Percentiles rank a stretch among this genome's conserved stretches.
Evolutionary conservation across 345 rosid genomes (phyloP).

Genomic region (Nasturtium officinale): DNA sequence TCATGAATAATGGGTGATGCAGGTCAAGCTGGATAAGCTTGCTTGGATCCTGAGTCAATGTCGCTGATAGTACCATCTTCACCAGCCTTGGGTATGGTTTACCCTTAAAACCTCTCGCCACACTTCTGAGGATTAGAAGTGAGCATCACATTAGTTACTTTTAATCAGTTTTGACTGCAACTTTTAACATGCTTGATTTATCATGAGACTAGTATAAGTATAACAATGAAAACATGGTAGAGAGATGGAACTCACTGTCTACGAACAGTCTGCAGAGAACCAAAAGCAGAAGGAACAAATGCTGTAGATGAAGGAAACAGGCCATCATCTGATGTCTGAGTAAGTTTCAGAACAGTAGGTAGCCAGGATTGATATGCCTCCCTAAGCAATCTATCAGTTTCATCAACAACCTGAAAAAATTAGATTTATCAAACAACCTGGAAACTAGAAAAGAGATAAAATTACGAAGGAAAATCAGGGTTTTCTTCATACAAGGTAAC

Average conservation of each 20-base stretch:
- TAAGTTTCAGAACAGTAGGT: slow-evolving; percentile 76
- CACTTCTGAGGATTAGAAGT: slow-evolving; percentile 52
- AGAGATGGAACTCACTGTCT: slow-evolving; percentile 63
- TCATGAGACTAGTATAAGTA: not conserved
- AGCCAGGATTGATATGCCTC: slow-evolving; percentile 98
- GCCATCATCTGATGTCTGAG: slow-evolving; percentile 48
- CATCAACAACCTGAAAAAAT: slow-evolving; percentile 84
- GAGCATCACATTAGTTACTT: slow-evolving; percentile 21
- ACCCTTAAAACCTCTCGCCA: slow-evolving; percentile 85
- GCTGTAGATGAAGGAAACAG: slow-evolving; percentile 40
- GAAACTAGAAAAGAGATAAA: not conserved
- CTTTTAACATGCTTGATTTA: not conserved
- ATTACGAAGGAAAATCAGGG: not conserved
- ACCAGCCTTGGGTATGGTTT: slow-evolving; percentile 78
- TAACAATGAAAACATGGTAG: not conserved
- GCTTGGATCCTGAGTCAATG: slow-evolving; percentile 95
- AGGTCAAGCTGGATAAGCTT: slow-evolving; percentile 91
- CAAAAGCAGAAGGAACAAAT: slow-evolving; percentile 51
- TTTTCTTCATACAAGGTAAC: slow-evolving; percentile 74
- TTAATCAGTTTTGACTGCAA: not conserved
- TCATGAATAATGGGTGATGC: slow-evolving; percentile 91
- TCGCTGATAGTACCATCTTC: slow-evolving; percentile 91
- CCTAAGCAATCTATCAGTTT: slow-evolving; percentile 90
- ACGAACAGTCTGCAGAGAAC: slow-evolving; percentile 69
- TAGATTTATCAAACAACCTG: not conserved